These are phyloP conservation scores for Pythium grandisporangium DNA, from an alignment of 352 stramenopile genomes.

Conservation along the genomic window DNA sequence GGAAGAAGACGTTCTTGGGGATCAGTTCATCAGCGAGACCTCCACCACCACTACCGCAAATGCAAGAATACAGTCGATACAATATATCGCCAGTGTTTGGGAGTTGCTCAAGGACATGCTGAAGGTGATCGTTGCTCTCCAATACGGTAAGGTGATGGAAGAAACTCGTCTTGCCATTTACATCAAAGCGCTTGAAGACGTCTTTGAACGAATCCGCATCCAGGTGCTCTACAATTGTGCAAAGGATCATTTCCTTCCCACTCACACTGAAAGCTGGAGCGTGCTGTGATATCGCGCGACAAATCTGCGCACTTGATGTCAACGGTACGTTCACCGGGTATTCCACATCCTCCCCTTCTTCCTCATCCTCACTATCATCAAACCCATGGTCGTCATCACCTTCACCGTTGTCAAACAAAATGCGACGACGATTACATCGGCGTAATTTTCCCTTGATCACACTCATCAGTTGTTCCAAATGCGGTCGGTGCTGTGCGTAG, in stretches of 20 bases:
- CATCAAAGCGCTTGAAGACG: slow-evolving; percentile 55
- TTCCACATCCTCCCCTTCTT: slow-evolving; percentile 19
- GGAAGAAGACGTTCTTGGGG: slow-evolving; percentile 50
- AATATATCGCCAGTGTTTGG: slow-evolving; percentile 49
- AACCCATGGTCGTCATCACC: slow-evolving; percentile 6
- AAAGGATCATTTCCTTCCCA: slow-evolving; percentile 69
- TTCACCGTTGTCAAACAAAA: not conserved
- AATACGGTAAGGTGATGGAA: slow-evolving; percentile 45
- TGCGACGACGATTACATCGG: slow-evolving; percentile 6
- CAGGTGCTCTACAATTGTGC: slow-evolving; percentile 48
- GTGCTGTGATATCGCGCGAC: slow-evolving; percentile 50
- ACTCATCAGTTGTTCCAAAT: slow-evolving; percentile 9
- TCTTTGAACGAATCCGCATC: slow-evolving; percentile 61
- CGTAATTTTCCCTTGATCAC: slow-evolving; percentile 6
- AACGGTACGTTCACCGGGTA: slow-evolving; percentile 50
- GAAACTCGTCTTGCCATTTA: slow-evolving; percentile 44
- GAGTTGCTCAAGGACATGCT: slow-evolving; percentile 36
- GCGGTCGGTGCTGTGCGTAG: slow-evolving; percentile 8
- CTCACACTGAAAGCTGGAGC: slow-evolving; percentile 44
- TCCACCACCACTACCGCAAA: slow-evolving; percentile 21
- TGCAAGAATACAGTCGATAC: slow-evolving; percentile 47
- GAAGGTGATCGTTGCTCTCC: slow-evolving; percentile 43
- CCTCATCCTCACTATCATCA: slow-evolving; percentile 8
- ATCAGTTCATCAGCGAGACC: slow-evolving; percentile 5
- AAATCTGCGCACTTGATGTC: slow-evolving; percentile 59